Conservation (phyloP, 345 rosid species). For the Salix purpurea region DNA sequence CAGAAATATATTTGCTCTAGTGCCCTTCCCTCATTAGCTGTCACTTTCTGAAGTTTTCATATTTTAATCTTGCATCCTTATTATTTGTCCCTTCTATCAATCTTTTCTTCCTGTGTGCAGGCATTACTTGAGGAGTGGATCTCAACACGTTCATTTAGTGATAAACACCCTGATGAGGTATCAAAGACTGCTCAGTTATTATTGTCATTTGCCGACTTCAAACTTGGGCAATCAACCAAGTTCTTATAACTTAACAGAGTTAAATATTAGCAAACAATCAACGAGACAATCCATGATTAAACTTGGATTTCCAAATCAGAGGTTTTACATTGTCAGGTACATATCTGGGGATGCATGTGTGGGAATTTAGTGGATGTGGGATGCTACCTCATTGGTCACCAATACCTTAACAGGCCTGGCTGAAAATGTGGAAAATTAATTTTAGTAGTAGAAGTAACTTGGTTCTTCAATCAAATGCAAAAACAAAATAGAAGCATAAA, state of each 20-base stretch:
- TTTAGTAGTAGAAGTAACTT: not conserved
- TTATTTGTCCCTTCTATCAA: not conserved
- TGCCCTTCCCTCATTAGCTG: not conserved
- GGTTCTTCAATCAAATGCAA: not conserved
- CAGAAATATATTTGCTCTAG: not conserved
- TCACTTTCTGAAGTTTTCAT: slow-evolving; percentile 2
- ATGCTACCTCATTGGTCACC: not conserved
- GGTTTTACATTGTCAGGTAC: not conserved
- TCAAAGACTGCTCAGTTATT: not conserved
- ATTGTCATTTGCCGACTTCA: not conserved
- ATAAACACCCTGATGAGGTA: slow-evolving; percentile 66
- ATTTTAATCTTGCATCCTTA: not conserved
- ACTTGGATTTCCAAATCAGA: not conserved
- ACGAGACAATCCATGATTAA: not conserved
- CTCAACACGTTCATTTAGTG: slow-evolving; percentile 53
- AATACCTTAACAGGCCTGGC: not conserved
- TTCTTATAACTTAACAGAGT: not conserved
- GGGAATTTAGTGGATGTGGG: not conserved
- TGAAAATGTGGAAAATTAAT: not conserved
- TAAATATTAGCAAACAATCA: not conserved
- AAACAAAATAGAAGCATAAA: not conserved
- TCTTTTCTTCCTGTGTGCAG: slow-evolving; percentile 33
- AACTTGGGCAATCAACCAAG: not conserved
- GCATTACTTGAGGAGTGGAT: slow-evolving; percentile 95
- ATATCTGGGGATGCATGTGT: not conserved